These are phyloP conservation scores for Mortierella sp. DNA, from an alignment of 371 early-diverging fungal genomes.

Conservation along the genomic window DNA sequence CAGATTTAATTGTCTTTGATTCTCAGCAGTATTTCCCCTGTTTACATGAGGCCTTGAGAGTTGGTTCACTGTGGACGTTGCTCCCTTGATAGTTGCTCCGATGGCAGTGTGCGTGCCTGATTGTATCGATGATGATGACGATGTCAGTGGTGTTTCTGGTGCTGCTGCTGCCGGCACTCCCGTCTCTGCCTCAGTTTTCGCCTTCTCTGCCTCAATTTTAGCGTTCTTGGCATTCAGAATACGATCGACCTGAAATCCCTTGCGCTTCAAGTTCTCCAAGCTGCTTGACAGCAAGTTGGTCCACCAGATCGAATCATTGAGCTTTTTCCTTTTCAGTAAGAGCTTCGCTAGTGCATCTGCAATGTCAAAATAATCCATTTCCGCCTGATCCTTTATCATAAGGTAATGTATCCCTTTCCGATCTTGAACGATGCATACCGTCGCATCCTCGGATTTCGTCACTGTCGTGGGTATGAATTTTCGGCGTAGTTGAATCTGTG, in stretches of 20 bases:
- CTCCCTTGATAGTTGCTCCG: slow-evolving; percentile 15
- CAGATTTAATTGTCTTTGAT: slow-evolving; percentile 59
- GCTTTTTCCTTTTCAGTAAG: slow-evolving; percentile 32
- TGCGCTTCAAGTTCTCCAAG: slow-evolving; percentile 48
- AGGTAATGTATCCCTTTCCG: slow-evolving; percentile 55
- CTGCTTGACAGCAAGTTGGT: slow-evolving; percentile 44
- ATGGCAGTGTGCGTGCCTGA: slow-evolving; percentile 29
- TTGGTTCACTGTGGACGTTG: background rate
- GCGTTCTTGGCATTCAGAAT: slow-evolving; percentile 74
- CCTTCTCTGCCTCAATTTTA: slow-evolving; percentile 47
- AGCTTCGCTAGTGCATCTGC: slow-evolving; percentile 67
- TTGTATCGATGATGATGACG: too few species aligned
- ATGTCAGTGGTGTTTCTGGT: slow-evolving; percentile 31
- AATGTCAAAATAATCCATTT: slow-evolving; percentile 86
- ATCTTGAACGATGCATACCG: slow-evolving; percentile 69
- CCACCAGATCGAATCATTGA: slow-evolving; percentile 54
- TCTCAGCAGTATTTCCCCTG: slow-evolving; percentile 57
- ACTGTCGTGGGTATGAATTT: slow-evolving; percentile 69
- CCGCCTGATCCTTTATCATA: slow-evolving; percentile 69
- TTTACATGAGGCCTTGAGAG: slow-evolving; percentile 38
- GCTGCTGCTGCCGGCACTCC: slow-evolving; percentile 32
- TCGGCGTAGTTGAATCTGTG: slow-evolving; percentile 69
- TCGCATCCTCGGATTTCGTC: slow-evolving; percentile 69
- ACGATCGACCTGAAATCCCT: slow-evolving; percentile 90
- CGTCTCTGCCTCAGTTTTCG: slow-evolving; percentile 42